These are phyloP conservation scores for Adansonia grandidieri DNA, from an alignment of 441 rosid species.

Conservation along the genomic window DNA sequence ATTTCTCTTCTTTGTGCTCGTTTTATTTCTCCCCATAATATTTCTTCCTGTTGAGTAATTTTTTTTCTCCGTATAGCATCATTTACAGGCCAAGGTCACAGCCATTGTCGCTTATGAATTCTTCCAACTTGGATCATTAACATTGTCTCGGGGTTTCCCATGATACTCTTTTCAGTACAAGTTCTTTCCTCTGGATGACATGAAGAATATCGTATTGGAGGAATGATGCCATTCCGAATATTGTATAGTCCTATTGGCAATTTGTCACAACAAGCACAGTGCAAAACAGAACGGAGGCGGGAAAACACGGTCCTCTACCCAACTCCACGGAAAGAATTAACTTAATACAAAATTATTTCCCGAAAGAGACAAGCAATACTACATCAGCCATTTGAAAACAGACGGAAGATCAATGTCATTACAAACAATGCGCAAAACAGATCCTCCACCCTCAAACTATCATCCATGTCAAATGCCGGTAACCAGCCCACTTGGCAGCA, in stretches of 20 bases:
- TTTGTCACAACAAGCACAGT: background rate
- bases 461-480: constrained; percentile 72
- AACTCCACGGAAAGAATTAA: background rate
- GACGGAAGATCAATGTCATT: background rate
- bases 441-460: constrained; percentile 42
- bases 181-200: background rate
- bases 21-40: background rate
- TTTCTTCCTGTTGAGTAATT: background rate
- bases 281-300: background rate
- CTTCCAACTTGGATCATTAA: background rate
- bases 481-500: constrained; percentile 74
- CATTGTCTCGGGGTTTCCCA: background rate
- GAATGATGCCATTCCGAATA: background rate
- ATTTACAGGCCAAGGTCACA: background rate
- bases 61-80: background rate
- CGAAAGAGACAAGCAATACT: background rate
- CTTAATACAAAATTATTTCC: background rate
- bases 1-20: background rate
- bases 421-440: background rate
- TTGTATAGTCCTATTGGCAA: background rate
- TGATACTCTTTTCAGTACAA: background rate
- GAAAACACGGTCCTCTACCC: background rate
- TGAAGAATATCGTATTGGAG: background rate
- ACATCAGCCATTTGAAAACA: background rate
- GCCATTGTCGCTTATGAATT: background rate